A percentile compares a stretch with the other conserved stretches of the same genome.
phyloP scores from a whole-genome alignment of 1,139 yeast species.

The Geotrichum australiense region DNA sequence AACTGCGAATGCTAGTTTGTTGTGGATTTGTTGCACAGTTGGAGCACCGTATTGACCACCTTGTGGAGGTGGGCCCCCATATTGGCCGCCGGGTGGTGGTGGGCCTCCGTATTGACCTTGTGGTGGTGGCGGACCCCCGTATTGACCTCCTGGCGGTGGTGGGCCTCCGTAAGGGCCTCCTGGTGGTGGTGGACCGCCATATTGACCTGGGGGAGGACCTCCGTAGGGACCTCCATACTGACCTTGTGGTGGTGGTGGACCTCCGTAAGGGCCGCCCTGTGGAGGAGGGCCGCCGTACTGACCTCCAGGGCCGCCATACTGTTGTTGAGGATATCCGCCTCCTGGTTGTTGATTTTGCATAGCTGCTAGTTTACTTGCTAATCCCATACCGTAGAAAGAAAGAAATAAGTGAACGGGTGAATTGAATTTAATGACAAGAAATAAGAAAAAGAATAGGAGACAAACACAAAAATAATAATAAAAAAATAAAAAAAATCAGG shows the following conservation, averaged over 20 bases:
- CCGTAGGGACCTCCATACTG: slow-evolving; percentile 11
- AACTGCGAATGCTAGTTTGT: slow-evolving; percentile 21
- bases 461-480: no score
- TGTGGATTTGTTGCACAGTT: neutral
- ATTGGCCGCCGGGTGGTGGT: neutral
- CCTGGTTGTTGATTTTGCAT: slow-evolving; percentile 16
- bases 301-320: slow-evolving; percentile 16
- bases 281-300: slow-evolving; percentile 26
- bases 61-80: neutral
- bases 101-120: neutral
- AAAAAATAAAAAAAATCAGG: no score
- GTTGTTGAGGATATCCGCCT: slow-evolving; percentile 15
- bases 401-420: neutral
- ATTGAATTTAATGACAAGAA: neutral
- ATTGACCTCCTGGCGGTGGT: slow-evolving; percentile 9
- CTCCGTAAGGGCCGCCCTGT: slow-evolving; percentile 15
- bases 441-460: no score
- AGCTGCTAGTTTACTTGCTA: slow-evolving; percentile 18
- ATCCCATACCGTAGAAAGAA: slow-evolving; percentile 13
- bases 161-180: no score
- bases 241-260: slow-evolving; percentile 17
- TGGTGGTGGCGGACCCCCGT: slow-evolving; percentile 15
- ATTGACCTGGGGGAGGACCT: slow-evolving; percentile 16
- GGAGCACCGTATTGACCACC: neutral
- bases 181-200: slow-evolving; percentile 16